These are phyloP conservation scores for Eragrostis nindensis DNA, from an alignment of 176 grass and related monocot genomes.

Conservation along the genomic window DNA sequence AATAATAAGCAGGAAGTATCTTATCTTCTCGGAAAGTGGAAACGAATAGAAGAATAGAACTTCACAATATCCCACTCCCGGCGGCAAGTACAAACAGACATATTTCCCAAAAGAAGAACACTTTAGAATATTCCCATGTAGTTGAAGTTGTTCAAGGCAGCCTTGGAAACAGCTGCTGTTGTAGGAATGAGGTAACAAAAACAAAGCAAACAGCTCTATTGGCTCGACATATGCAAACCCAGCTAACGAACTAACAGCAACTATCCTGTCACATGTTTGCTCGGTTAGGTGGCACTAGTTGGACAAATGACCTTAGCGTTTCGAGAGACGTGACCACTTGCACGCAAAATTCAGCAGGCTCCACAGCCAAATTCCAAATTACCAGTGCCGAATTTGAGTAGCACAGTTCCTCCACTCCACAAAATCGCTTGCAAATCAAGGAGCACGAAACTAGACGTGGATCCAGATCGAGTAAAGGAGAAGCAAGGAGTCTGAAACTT, in stretches of 20 bases:
- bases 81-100: slow-evolving; percentile 35
- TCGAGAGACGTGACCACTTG: background rate
- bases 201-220: background rate
- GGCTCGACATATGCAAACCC: background rate
- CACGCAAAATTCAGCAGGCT: slow-evolving; percentile 5
- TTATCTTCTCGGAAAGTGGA: slow-evolving; percentile 21
- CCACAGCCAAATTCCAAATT: background rate
- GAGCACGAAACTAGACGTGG: background rate
- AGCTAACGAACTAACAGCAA: background rate
- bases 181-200: background rate
- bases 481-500: background rate
- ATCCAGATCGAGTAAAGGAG: background rate
- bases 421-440: background rate
- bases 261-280: slow-evolving; percentile 5
- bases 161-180: slow-evolving; percentile 15
- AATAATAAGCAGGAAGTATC: background rate
- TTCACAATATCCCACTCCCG: slow-evolving; percentile 28
- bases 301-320: slow-evolving; percentile 14
- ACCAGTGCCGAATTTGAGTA: background rate
- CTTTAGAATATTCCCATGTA: slow-evolving; percentile 31
- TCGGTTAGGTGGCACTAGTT: slow-evolving; percentile 1
- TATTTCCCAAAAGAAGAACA: slow-evolving; percentile 9
- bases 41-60: slow-evolving; percentile 9
- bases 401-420: background rate
- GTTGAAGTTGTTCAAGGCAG: slow-evolving; percentile 22